Evolutionary conservation across 164 flowering plant genomes (phyloP).

Genomic region (Aristolochia contorta): DNA sequence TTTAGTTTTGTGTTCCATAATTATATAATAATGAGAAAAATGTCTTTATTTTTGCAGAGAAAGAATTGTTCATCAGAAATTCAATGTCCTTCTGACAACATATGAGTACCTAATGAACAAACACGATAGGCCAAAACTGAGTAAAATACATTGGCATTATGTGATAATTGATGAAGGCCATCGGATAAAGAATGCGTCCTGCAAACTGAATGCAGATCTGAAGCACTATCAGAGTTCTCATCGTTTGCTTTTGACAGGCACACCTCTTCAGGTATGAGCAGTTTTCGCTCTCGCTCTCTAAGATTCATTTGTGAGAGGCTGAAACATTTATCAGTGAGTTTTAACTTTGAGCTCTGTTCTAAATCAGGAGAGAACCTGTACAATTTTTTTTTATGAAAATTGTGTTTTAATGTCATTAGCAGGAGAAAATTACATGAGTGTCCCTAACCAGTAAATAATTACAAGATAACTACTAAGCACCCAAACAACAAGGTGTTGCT

Average conservation of each 20-base stretch:
- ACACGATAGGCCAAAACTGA: constrained; percentile 88
- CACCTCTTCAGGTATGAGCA: constrained; percentile 75
- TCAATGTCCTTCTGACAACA: constrained; percentile 93
- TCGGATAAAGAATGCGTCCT: constrained; percentile 57
- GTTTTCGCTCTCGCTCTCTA: not conserved
- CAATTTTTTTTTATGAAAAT: no score
- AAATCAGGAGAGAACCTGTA: not conserved
- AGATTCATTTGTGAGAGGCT: no score
- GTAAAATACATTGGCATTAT: constrained; percentile 94
- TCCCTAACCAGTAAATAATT: no score
- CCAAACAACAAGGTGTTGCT: no score
- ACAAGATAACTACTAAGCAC: no score
- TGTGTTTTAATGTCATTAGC: no score
- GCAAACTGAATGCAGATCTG: constrained; percentile 95
- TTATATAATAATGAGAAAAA: no score
- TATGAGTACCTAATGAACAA: constrained; percentile 98
- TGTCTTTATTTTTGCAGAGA: constrained; percentile 53
- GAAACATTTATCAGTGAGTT: not conserved
- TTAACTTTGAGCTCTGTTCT: not conserved
- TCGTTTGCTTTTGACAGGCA: constrained; percentile 90
- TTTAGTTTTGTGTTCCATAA: no score
- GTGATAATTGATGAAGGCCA: constrained; percentile 98
- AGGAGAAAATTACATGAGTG: no score
- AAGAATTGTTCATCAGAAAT: constrained; percentile 79
- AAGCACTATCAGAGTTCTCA: constrained; percentile 88